These are phyloP conservation scores for Solanum habrochaites DNA, from an alignment of 257 asterid genomes.

Conservation along the genomic window DNA sequence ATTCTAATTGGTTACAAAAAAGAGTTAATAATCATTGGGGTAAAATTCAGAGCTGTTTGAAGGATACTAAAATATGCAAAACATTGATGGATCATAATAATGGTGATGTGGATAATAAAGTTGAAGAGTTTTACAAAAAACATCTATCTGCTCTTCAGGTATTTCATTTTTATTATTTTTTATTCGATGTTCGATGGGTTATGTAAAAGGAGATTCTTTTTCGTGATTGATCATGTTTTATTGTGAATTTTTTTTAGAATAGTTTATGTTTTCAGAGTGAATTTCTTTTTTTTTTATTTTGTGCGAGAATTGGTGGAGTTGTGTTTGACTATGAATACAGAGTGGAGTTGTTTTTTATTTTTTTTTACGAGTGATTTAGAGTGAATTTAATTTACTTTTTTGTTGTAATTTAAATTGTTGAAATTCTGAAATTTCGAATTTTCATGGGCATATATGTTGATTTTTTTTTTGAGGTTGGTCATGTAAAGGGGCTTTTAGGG, in stretches of 20 bases:
- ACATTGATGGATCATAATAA: constrained; percentile 23
- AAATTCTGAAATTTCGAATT: too few species aligned
- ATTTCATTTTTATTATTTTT: neutral
- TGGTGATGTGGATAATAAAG: constrained; percentile 6
- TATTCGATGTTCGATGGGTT: neutral
- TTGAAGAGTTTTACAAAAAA: constrained; percentile 18
- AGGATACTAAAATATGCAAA: constrained; percentile 56
- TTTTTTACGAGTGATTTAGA: too few species aligned
- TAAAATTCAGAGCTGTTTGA: constrained; percentile 56
- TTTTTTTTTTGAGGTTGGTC: too few species aligned
- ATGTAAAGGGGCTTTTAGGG: too few species aligned
- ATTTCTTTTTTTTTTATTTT: too few species aligned
- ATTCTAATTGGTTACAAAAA: constrained; percentile 73
- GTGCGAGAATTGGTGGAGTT: neutral
- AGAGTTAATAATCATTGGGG: constrained; percentile 58
- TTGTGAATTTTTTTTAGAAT: neutral
- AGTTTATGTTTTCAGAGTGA: neutral
- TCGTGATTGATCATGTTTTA: neutral
- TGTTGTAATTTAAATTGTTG: too few species aligned
- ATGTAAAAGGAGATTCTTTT: too few species aligned
- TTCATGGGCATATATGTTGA: too few species aligned
- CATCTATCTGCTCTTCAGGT: constrained; percentile 84
- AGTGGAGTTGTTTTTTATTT: neutral
- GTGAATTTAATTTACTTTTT: too few species aligned
- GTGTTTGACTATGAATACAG: neutral